phyloP scores from a whole-genome alignment of 2,329 filamentous ascomycete species.

The Colletotrichum eleusines region DNA sequence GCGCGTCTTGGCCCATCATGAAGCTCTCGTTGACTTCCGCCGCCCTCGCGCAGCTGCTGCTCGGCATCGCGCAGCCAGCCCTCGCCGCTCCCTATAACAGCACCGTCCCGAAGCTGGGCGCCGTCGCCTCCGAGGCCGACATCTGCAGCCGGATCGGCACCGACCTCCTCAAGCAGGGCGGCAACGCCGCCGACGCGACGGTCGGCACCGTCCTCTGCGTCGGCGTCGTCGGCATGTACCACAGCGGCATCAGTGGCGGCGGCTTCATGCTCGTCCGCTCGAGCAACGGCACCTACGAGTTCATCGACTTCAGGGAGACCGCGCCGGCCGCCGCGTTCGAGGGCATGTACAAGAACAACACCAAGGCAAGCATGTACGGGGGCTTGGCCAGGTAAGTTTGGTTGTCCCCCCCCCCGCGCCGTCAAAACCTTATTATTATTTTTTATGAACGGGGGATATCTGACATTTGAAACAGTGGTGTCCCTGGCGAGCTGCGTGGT shows the following conservation, averaged over 20 bases:
- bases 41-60: constrained; percentile 34
- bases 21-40: constrained; percentile 39
- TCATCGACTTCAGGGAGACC: constrained; percentile 87
- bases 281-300: constrained; percentile 77
- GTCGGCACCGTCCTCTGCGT: constrained; percentile 75
- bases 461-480: constrained; percentile 59
- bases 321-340: constrained; percentile 83
- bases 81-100: constrained; percentile 19
- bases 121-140: constrained; percentile 70
- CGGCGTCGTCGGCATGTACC: constrained; percentile 74
- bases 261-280: constrained; percentile 82
- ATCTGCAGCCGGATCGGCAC: constrained; percentile 72
- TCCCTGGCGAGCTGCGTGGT: constrained; percentile 79
- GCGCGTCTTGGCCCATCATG: constrained; percentile 4
- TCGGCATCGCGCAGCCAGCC: constrained; percentile 25
- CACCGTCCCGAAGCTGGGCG: constrained; percentile 57
- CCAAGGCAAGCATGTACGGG: constrained; percentile 71
- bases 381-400: constrained; percentile 77
- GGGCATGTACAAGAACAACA: constrained; percentile 84
- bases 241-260: constrained; percentile 80
- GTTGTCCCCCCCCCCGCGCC: too few species aligned
- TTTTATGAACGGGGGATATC: neutral
- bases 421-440: rapidly evolving
- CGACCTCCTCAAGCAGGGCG: constrained; percentile 67
- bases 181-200: constrained; percentile 75